Conservation (phyloP, 768 basidiomycete genomes). For the Mycena rebaudengoi region DNA sequence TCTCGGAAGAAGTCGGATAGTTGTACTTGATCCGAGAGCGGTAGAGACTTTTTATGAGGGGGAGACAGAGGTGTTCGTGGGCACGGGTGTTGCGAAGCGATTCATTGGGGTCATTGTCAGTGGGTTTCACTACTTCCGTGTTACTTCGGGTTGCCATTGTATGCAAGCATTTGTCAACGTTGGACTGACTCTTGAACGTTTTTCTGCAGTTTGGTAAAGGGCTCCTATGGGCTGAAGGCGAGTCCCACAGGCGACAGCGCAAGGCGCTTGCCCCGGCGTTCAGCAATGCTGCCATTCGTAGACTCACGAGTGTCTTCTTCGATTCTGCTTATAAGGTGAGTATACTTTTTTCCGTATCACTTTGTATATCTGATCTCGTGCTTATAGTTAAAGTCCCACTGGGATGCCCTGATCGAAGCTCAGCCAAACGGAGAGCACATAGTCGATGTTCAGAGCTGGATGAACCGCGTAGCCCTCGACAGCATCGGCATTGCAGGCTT, state of each 20-base stretch:
- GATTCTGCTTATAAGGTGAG: conserved; percentile 60
- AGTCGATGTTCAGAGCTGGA: conserved; percentile 62
- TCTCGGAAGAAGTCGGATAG: not conserved
- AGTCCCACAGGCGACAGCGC: conserved; percentile 58
- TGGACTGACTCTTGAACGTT: not conserved
- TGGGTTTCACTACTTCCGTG: not conserved
- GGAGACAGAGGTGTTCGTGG: not conserved
- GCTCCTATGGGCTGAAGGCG: conserved; percentile 51
- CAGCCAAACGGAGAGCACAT: conserved; percentile 33
- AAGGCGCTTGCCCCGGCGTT: conserved; percentile 62
- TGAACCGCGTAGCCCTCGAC: conserved; percentile 49
- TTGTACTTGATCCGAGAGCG: not conserved
- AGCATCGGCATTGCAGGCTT: conserved; percentile 66
- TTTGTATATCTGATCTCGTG: not conserved
- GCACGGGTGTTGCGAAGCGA: not conserved
- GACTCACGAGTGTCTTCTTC: conserved; percentile 55
- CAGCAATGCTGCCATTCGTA: conserved; percentile 59
- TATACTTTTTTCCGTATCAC: not conserved
- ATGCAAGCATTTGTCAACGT: not conserved
- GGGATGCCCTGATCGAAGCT: conserved; percentile 39
- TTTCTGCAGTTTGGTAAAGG: conserved; percentile 47
- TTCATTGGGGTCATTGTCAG: not conserved
- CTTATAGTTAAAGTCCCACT: conserved; percentile 15
- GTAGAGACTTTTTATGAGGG: not conserved
- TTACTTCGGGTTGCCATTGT: not conserved